phyloP scores from a whole-genome alignment of 108 stramenopile species.

The Cyclotella choctawhatcheeana region DNA sequence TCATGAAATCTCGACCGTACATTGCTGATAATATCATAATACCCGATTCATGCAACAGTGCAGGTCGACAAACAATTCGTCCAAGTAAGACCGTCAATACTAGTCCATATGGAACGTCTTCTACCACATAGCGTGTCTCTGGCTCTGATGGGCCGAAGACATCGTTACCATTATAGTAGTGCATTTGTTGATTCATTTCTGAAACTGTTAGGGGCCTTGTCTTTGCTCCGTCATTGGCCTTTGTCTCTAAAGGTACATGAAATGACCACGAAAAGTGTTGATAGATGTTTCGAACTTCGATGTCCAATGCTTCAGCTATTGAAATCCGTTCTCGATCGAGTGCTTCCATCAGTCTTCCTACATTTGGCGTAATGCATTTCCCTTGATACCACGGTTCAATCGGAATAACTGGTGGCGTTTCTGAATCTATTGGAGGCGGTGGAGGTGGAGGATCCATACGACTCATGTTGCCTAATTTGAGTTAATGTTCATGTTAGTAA shows the following conservation, averaged over 20 bases:
- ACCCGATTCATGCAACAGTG: slow-evolving; percentile 64
- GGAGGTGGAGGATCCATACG: slow-evolving; percentile 69
- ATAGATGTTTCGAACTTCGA: slow-evolving; percentile 63
- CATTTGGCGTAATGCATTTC: slow-evolving; percentile 61
- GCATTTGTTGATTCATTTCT: slow-evolving; percentile 76
- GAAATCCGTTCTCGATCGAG: slow-evolving; percentile 66
- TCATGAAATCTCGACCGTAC: slow-evolving; percentile 70
- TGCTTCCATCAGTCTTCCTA: slow-evolving; percentile 65
- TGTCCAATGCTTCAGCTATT: slow-evolving; percentile 55
- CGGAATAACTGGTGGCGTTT: slow-evolving; percentile 1
- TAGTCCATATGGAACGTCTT: slow-evolving; percentile 76
- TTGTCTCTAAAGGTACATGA: slow-evolving; percentile 59
- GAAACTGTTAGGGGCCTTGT: slow-evolving; percentile 53
- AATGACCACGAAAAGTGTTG: slow-evolving; percentile 70
- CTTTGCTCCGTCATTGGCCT: slow-evolving; percentile 1
- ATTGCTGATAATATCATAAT: slow-evolving; percentile 62
- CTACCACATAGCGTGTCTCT: slow-evolving; percentile 65
- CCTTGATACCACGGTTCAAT: slow-evolving; percentile 72
- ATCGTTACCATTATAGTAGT: slow-evolving; percentile 59
- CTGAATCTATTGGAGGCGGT: slow-evolving; percentile 26
- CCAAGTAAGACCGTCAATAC: slow-evolving; percentile 58
- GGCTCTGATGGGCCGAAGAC: slow-evolving; percentile 60
- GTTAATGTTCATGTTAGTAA: too few species aligned
- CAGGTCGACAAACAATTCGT: slow-evolving; percentile 53
- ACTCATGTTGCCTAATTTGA: slow-evolving; percentile 71